These are phyloP conservation scores for Tetradesmus lagerheimii DNA, from an alignment of 139 green algal species.

Conservation along the genomic window DNA sequence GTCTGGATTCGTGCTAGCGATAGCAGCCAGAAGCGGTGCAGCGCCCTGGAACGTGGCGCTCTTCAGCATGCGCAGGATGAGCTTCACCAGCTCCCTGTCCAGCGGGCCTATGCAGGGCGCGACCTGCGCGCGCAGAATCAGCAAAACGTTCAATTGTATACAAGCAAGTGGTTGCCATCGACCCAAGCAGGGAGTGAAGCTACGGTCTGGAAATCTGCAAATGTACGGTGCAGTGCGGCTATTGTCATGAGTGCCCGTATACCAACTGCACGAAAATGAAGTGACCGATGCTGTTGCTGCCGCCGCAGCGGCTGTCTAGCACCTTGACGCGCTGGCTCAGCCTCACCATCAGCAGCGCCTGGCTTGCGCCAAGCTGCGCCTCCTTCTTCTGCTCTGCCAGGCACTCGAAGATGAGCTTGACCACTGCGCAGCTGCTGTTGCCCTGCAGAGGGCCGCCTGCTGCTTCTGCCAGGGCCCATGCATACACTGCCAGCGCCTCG, in stretches of 20 bases:
- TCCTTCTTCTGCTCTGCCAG: constrained; percentile 59
- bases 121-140: too few species aligned
- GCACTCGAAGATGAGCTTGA: constrained; percentile 57
- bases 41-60: constrained; percentile 50
- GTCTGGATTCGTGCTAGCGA: constrained; percentile 46
- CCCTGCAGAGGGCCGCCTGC: constrained; percentile 6
- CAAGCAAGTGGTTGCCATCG: too few species aligned
- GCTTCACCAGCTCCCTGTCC: constrained; percentile 48
- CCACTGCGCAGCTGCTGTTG: constrained; percentile 33
- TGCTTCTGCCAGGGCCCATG: constrained; percentile 38
- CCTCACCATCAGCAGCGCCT: constrained; percentile 56
- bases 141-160: too few species aligned
- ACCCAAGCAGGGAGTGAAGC: too few species aligned
- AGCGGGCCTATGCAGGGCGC: constrained; percentile 53
- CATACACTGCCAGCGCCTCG: constrained; percentile 54
- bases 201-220: too few species aligned
- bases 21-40: constrained; percentile 48
- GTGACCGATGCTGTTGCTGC: background rate
- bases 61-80: constrained; percentile 54
- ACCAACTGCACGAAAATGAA: too few species aligned
- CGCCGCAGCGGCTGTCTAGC: background rate
- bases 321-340: background rate
- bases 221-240: too few species aligned
- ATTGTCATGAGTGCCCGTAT: too few species aligned
- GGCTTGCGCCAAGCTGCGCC: constrained; percentile 48